Base-by-base conservation (phyloP, 257 asterid species). In the Gentiana straminea region DNA sequence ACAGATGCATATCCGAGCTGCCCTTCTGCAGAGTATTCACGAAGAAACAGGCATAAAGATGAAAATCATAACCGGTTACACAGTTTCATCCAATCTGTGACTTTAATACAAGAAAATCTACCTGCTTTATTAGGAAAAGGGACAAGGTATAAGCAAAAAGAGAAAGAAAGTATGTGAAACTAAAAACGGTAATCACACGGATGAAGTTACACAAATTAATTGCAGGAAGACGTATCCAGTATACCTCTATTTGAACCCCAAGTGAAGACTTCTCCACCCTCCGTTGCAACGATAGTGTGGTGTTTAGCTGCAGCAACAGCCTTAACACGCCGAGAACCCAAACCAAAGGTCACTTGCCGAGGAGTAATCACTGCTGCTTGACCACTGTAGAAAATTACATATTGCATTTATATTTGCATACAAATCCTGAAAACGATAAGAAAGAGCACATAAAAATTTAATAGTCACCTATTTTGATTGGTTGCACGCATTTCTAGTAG, bases 201-300 rank as follows among this genome's bases (percentile, higher is more conserved):
- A 39, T 39, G 44, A 39, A 39, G 24, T 39, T 39, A 39, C 8
- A 3, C 44, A 39, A 3, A 39, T 39, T 39, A 39, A 45, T 8
- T n/a, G 10, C 13, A 5, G 7, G 11, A 7, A 57, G 44, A 43
- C 51, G 46, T 37, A 55, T 11, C 62, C 67, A 61, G 68, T 72
- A n/a, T 78, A 92, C 99, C 99, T 92, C 99, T 86, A 71, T 92
- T 92, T 35, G 96, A 92, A 65, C 99, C 99, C 99, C 99, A 92
- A 33, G 99, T 86, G 62, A 92, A 86, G 60, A 92, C 94, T 65
- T 92, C 99, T 57, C 97, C 99, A 61, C 89, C 79, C 69, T 88
- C 92, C 5, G 99, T 88, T 11, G 89, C 86, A 73, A 84, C 92
- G 75, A 89, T 84, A 59, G 97, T 86, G 76, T 92, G 99, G 77